A percentile compares a stretch with the other conserved stretches of the same genome.
These are phyloP conservation scores for Fusarium anthophilum DNA, from an alignment of 2,329 filamentous ascomycete species.

Conservation along the genomic window DNA sequence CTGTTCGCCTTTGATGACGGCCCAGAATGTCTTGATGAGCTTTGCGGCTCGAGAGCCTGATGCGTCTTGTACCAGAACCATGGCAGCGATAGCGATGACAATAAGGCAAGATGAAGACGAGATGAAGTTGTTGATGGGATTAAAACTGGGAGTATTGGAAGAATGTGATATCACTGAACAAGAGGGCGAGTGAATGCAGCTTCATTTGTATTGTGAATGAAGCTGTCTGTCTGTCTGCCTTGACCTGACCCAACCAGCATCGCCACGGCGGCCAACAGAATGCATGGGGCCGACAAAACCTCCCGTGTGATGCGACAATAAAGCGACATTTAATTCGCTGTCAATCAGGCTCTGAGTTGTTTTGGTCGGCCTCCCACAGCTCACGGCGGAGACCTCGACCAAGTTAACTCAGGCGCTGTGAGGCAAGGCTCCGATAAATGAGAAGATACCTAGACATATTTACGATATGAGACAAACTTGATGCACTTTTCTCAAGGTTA, in stretches of 20 bases:
- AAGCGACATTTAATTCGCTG: constrained; percentile 12
- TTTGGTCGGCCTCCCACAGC: constrained; percentile 36
- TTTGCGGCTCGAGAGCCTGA: constrained; percentile 19
- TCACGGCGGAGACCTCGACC: background rate
- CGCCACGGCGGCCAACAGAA: constrained; percentile 1
- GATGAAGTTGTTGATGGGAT: background rate
- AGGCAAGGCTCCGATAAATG: background rate
- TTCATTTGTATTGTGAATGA: constrained; percentile 22
- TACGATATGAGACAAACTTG: rapidly evolving
- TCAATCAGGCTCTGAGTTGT: constrained; percentile 6
- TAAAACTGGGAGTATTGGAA: background rate
- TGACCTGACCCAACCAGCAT: constrained; percentile 6
- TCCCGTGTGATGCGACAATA: background rate
- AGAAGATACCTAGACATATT: background rate
- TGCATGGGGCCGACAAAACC: constrained; percentile 1
- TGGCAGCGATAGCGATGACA: background rate
- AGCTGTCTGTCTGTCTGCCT: constrained; percentile 8
- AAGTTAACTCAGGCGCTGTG: background rate
- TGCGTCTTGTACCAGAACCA: constrained; percentile 2
- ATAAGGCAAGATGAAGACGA: too few species aligned
- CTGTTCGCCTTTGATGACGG: constrained; percentile 27
- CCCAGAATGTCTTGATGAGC: constrained; percentile 30
- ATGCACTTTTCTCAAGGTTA: background rate
- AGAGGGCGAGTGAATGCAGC: background rate
- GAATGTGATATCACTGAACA: background rate